Evolutionary conservation across 148 eudicot species (phyloP).

Genomic region (Rhododendron ferrugineum): DNA sequence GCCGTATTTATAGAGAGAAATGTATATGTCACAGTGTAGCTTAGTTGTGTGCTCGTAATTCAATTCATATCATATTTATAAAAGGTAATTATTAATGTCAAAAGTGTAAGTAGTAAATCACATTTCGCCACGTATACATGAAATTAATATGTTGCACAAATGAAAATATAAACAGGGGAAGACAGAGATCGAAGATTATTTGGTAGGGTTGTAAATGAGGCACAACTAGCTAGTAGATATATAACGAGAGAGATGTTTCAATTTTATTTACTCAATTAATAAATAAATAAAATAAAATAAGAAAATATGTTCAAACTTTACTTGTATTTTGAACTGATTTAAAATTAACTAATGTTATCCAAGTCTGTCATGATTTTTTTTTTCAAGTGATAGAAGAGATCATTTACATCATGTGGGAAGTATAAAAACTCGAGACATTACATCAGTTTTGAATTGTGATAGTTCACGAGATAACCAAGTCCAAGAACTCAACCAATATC

Average conservation of each 20-base stretch:
- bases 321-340: no score
- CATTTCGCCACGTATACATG: background rate
- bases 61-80: no score
- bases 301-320: background rate
- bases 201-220: background rate
- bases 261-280: background rate
- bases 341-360: background rate
- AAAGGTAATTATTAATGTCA: background rate
- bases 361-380: background rate
- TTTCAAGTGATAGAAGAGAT: no score
- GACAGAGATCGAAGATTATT: background rate
- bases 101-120: background rate
- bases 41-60: background rate
- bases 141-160: background rate
- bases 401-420: no score
- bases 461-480: no score
- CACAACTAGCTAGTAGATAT: background rate
- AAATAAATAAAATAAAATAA: no score
- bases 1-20: background rate
- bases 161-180: background rate
- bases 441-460: no score
- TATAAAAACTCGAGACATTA: no score
- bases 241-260: background rate
- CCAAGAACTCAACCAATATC: no score
- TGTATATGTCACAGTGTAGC: background rate